Percentiles rank a stretch among this genome's conserved stretches.
These are phyloP conservation scores for Calonectria crousiana DNA, from an alignment of 2,329 filamentous ascomycete species.

Conservation along the genomic window DNA sequence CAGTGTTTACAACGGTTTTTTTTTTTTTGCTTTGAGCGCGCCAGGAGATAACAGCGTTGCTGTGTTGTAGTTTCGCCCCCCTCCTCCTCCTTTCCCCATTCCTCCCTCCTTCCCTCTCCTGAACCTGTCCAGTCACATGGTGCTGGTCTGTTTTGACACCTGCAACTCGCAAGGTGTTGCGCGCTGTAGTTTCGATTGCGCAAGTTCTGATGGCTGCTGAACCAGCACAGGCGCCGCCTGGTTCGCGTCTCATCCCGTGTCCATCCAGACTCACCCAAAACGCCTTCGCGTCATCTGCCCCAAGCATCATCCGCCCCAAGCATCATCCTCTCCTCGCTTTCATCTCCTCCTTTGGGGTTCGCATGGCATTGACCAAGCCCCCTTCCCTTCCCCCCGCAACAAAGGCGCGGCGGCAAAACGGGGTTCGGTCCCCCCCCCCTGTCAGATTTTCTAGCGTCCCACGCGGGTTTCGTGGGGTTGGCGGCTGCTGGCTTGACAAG, in stretches of 20 bases:
- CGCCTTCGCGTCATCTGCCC: not conserved
- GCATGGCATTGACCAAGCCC: not conserved
- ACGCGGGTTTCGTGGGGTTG: not conserved
- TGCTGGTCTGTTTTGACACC: not conserved
- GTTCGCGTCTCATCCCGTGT: not conserved
- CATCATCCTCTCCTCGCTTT: too few species aligned
- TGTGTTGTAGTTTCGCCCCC: not conserved
- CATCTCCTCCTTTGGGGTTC: not conserved
- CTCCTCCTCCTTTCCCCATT: too few species aligned
- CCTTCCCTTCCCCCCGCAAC: not conserved
- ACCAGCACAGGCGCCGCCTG: not conserved
- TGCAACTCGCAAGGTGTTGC: not conserved
- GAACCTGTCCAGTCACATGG: not conserved
- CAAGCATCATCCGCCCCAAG: too few species aligned
- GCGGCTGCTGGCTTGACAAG: not conserved
- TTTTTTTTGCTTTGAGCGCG: not conserved
- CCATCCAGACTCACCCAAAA: not conserved
- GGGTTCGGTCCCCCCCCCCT: not conserved
- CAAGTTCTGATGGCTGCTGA: not conserved
- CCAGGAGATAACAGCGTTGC: not conserved
- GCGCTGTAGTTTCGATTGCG: not conserved
- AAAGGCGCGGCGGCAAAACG: not conserved
- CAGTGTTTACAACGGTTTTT: not conserved
- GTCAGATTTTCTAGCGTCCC: not conserved
- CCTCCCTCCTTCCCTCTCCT: too few species aligned